phyloP scores from a whole-genome alignment of 1,139 yeast species.

The Pichia sp. region DNA sequence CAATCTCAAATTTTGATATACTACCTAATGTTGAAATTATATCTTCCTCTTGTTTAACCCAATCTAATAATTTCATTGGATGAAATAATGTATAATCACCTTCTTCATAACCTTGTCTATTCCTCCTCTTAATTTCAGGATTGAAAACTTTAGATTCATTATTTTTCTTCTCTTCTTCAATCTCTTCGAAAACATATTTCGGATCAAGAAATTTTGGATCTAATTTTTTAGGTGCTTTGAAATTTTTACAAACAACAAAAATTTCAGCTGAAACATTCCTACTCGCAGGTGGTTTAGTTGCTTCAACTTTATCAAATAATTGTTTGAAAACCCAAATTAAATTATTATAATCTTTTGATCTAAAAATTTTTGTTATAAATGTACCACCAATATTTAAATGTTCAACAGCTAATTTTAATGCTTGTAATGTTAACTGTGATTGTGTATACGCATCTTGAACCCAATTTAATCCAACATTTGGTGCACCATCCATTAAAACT shows the following conservation, averaged over 20 bases:
- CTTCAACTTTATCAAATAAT: slow-evolving; percentile 91
- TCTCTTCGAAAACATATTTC: slow-evolving; percentile 87
- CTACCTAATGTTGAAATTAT: slow-evolving; percentile 80
- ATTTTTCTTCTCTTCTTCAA: slow-evolving; percentile 68
- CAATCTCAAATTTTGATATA: slow-evolving; percentile 54
- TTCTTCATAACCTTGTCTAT: slow-evolving; percentile 96
- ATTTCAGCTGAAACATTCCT: slow-evolving; percentile 99
- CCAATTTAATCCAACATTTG: slow-evolving; percentile 99
- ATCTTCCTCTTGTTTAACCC: slow-evolving; percentile 63
- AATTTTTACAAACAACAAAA: slow-evolving; percentile 92
- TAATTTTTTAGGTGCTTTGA: slow-evolving; percentile 89
- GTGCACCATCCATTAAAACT: slow-evolving; percentile 99
- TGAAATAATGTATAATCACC: slow-evolving; percentile 80
- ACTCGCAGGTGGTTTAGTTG: slow-evolving; percentile 97
- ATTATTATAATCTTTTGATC: slow-evolving; percentile 96
- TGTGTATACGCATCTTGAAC: slow-evolving; percentile 98
- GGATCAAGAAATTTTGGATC: slow-evolving; percentile 93
- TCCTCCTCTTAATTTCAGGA: slow-evolving; percentile 85
- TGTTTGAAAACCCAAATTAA: slow-evolving; percentile 97
- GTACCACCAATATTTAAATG: slow-evolving; percentile 88
- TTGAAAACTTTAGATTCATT: slow-evolving; percentile 89
- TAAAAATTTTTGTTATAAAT: slow-evolving; percentile 92
- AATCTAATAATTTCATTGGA: slow-evolving; percentile 67
- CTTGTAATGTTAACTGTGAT: slow-evolving; percentile 89
- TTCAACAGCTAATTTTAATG: slow-evolving; percentile 91